Conservation (phyloP, 1,139 yeast species). For the Lodderomyces theae region DNA sequence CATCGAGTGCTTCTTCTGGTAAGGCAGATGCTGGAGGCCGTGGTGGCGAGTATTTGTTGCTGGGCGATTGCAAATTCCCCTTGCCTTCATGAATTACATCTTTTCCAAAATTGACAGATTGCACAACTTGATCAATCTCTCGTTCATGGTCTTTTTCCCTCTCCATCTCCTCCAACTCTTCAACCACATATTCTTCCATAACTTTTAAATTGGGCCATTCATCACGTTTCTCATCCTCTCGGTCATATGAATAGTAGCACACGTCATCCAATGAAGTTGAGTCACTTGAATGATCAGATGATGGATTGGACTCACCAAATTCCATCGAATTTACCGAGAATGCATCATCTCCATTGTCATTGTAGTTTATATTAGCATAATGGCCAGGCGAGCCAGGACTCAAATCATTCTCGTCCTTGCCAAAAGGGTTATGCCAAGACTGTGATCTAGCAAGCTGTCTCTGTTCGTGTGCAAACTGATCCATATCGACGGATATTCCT, state of each 20-base stretch:
- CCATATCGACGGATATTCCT: constrained; percentile 40
- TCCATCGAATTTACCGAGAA: constrained; percentile 35
- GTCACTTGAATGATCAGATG: constrained; percentile 67
- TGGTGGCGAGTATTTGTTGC: constrained; percentile 1
- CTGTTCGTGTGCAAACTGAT: constrained; percentile 37
- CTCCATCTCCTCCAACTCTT: constrained; percentile 44
- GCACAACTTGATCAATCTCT: constrained; percentile 7
- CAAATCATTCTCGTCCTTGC: constrained; percentile 7
- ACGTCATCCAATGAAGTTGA: constrained; percentile 84
- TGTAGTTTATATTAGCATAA: constrained; percentile 1
- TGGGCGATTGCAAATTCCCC: not conserved
- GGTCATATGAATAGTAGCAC: constrained; percentile 63
- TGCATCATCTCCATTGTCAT: constrained; percentile 18
- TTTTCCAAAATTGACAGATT: constrained; percentile 26
- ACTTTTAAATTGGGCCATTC: constrained; percentile 82
- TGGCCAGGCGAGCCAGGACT: constrained; percentile 5
- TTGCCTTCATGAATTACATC: constrained; percentile 17
- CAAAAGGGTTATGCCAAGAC: constrained; percentile 15
- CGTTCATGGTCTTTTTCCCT: constrained; percentile 8
- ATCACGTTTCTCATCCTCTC: constrained; percentile 20
- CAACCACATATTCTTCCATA: constrained; percentile 70
- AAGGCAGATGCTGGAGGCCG: not conserved
- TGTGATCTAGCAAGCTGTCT: constrained; percentile 23
- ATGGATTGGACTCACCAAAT: constrained; percentile 63
- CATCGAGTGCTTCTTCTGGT: constrained; percentile 1